Conservation (phyloP, 2,329 filamentous ascomycete genomes). For the Talaromyces sp. region DNA sequence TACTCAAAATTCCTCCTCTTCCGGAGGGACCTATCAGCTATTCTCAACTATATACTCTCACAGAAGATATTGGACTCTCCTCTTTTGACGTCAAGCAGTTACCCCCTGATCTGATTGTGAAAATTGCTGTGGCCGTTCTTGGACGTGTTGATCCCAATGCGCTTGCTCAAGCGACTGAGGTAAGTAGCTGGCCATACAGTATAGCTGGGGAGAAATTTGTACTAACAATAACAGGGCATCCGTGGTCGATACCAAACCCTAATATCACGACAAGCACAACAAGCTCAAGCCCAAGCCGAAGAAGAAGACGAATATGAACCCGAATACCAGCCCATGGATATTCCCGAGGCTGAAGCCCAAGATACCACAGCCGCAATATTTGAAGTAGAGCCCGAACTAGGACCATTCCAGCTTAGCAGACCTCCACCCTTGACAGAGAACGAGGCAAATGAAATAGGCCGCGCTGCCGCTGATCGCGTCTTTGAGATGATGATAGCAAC, state of each 20-base stretch:
- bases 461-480: constrained; percentile 68
- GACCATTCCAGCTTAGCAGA: constrained; percentile 72
- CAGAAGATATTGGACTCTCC: constrained; percentile 65
- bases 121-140: constrained; percentile 75
- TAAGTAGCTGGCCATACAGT: constrained; percentile 31
- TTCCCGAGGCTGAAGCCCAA: constrained; percentile 18
- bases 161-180: constrained; percentile 68
- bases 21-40: constrained; percentile 70
- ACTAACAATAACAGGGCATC: constrained; percentile 30
- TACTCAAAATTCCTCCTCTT: constrained; percentile 61
- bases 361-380: constrained; percentile 56
- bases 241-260: constrained; percentile 35
- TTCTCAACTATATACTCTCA: constrained; percentile 82
- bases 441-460: constrained; percentile 67
- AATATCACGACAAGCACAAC: constrained; percentile 32
- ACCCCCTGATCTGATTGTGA: constrained; percentile 67
- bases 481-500: constrained; percentile 71
- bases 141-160: constrained; percentile 63
- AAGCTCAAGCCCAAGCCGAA: constrained; percentile 26
- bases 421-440: constrained; percentile 68
- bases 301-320: constrained; percentile 91
- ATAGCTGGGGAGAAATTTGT: neutral
- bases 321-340: constrained; percentile 69
- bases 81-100: constrained; percentile 79
- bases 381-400: constrained; percentile 57